phyloP scores from a whole-genome alignment of 1,284 basidiomycete species.

The Mycena citricolor region DNA sequence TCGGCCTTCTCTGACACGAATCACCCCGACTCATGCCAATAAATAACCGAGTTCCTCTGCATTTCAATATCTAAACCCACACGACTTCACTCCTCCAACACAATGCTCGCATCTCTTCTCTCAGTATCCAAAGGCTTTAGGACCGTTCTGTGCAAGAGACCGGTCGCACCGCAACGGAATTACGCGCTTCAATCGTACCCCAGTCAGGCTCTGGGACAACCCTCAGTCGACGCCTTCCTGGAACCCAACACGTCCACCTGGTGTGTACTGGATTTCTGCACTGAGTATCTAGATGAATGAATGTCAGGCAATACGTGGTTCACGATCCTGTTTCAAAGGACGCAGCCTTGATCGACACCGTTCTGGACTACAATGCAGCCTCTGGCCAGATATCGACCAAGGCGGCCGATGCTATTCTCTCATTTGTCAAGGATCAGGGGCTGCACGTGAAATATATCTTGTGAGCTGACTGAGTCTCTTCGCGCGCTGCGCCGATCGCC shows the following conservation, averaged over 20 bases:
- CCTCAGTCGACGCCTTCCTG: slow-evolving; percentile 26
- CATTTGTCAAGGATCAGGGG: slow-evolving; percentile 32
- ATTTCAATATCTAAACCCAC: no score
- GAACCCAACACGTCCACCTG: slow-evolving; percentile 26
- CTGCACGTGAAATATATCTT: slow-evolving; percentile 37
- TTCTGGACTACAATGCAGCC: slow-evolving; percentile 39
- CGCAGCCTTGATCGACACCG: slow-evolving; percentile 38
- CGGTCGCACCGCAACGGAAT: no score
- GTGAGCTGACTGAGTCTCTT: slow-evolving; percentile 26
- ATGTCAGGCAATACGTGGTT: slow-evolving; percentile 36
- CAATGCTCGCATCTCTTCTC: no score
- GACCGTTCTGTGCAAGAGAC: no score
- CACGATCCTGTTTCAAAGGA: slow-evolving; percentile 34
- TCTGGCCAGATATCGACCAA: slow-evolving; percentile 34
- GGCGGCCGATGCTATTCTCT: slow-evolving; percentile 36
- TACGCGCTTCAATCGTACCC: neutral
- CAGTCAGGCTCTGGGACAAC: slow-evolving; percentile 6
- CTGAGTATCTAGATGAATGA: neutral
- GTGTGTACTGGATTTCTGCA: slow-evolving; percentile 1
- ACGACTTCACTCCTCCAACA: no score
- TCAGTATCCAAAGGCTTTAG: no score
- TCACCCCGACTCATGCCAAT: no score
- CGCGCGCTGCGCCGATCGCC: no score
- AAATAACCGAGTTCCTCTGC: no score
- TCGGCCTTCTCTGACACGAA: no score